Conservation (phyloP, 345 rosid species). For the Balakata baccata region DNA sequence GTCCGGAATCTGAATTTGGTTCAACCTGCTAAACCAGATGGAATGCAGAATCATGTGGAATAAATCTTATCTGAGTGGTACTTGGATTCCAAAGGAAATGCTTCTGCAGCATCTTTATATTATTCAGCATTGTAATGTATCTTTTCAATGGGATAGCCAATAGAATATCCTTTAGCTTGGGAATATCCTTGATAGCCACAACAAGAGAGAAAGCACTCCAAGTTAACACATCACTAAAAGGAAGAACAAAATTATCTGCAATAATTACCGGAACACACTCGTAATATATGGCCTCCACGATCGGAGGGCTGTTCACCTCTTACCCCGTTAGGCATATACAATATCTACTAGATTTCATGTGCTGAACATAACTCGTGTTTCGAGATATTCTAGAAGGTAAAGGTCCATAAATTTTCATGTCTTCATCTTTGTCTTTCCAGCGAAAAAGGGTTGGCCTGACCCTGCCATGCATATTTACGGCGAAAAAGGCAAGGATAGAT, state of each 20-base stretch:
- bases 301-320: slow-evolving; percentile 91
- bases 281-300: slow-evolving; percentile 82
- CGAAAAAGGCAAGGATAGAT: slow-evolving; percentile 84
- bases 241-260: slow-evolving; percentile 84
- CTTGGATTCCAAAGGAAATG: slow-evolving; percentile 79
- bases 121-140: slow-evolving; percentile 58
- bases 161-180: slow-evolving; percentile 73
- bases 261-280: slow-evolving; percentile 87
- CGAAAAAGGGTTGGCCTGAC: slow-evolving; percentile 74
- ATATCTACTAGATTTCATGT: slow-evolving; percentile 82
- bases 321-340: slow-evolving; percentile 89
- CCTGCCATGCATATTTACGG: slow-evolving; percentile 81
- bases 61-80: slow-evolving; percentile 72
- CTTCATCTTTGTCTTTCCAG: slow-evolving; percentile 70
- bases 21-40: slow-evolving; percentile 70
- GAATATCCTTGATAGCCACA: slow-evolving; percentile 75
- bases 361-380: slow-evolving; percentile 70
- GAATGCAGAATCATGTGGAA: slow-evolving; percentile 95
- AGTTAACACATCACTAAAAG: slow-evolving; percentile 64
- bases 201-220: slow-evolving; percentile 80
- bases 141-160: slow-evolving; percentile 57
- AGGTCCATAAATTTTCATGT: slow-evolving; percentile 73
- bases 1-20: slow-evolving; percentile 37
- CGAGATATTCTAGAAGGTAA: slow-evolving; percentile 53
- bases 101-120: slow-evolving; percentile 79